Evolutionary conservation across 2,329 filamentous ascomycete genomes (phyloP).

Genomic region (Balansia obtecta): DNA sequence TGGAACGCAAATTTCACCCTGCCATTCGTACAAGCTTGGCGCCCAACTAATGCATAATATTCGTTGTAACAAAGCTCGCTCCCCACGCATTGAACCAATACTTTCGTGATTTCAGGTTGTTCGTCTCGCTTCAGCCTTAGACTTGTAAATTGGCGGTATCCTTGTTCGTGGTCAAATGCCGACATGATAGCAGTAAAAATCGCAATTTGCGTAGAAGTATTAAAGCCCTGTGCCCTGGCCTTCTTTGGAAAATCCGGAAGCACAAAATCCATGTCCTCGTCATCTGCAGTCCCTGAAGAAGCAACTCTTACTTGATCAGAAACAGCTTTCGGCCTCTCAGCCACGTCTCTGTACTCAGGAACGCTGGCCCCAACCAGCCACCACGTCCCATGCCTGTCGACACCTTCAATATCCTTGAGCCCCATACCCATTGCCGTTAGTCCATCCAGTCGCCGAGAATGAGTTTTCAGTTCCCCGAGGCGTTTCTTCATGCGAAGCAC

Average conservation of each 20-base stretch:
- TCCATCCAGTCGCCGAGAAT: conserved; percentile 48
- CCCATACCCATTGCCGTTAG: conserved; percentile 74
- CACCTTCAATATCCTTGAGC: conserved; percentile 68
- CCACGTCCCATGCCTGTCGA: conserved; percentile 88
- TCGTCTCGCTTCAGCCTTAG: conserved; percentile 78
- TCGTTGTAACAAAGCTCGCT: conserved; percentile 79
- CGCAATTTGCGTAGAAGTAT: conserved; percentile 73
- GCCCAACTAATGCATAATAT: conserved; percentile 81
- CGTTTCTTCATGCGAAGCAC: conserved; percentile 81
- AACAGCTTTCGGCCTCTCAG: conserved; percentile 9
- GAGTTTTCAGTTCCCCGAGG: conserved; percentile 60
- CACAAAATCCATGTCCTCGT: conserved; percentile 34
- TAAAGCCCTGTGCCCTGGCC: conserved; percentile 75
- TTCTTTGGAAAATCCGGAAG: conserved; percentile 58
- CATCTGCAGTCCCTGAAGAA: conserved; percentile 20
- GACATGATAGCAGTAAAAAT: conserved; percentile 90
- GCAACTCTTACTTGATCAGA: conserved; percentile 11
- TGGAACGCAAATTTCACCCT: conserved; percentile 76
- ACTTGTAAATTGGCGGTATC: conserved; percentile 65
- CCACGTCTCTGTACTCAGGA: conserved; percentile 26
- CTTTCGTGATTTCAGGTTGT: conserved; percentile 73
- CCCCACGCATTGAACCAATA: conserved; percentile 77
- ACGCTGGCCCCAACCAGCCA: conserved; percentile 98
- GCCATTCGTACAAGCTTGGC: conserved; percentile 62
- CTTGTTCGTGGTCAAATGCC: conserved; percentile 72